Evolutionary conservation across 495 filamentous ascomycete species (phyloP).

Genomic region (Penicillium canescens): DNA sequence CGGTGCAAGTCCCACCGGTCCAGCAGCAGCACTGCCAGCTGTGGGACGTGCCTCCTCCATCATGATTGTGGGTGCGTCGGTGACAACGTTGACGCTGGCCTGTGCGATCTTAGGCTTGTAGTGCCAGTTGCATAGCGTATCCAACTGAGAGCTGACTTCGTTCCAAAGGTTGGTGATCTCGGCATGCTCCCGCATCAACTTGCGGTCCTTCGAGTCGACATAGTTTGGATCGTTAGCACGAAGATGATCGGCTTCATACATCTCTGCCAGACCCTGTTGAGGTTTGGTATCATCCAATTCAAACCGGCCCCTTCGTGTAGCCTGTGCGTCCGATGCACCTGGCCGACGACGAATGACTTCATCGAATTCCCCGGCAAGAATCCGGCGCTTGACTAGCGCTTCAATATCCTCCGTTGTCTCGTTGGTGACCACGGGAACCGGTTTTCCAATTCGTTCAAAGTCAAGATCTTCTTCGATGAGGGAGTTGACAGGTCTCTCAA

Average conservation of each 20-base stretch:
- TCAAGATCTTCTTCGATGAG: constrained; percentile 94
- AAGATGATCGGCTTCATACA: constrained; percentile 92
- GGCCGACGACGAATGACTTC: constrained; percentile 86
- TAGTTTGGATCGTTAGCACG: constrained; percentile 75
- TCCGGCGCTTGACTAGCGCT: constrained; percentile 90
- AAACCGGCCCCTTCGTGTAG: constrained; percentile 65
- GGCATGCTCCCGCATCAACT: constrained; percentile 76
- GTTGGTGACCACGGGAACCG: constrained; percentile 90
- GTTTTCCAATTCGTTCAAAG: constrained; percentile 94
- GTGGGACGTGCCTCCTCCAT: constrained; percentile 97
- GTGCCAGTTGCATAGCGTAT: constrained; percentile 89
- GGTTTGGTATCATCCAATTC: constrained; percentile 88
- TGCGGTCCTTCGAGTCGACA: constrained; percentile 77
- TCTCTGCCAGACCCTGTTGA: constrained; percentile 81
- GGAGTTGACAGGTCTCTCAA: constrained; percentile 83
- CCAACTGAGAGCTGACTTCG: constrained; percentile 75
- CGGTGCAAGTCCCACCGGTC: constrained; percentile 78
- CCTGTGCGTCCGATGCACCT: constrained; percentile 37
- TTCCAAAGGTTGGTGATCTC: constrained; percentile 85
- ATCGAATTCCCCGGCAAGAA: constrained; percentile 89
- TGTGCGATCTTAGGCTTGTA: constrained; percentile 87
- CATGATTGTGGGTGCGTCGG: constrained; percentile 82
- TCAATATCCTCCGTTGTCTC: constrained; percentile 92
- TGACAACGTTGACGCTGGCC: constrained; percentile 77
- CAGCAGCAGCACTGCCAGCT: constrained; percentile 69